Conservation (phyloP, 805 yeast species). For the Kazachstania bromeliacearum region DNA sequence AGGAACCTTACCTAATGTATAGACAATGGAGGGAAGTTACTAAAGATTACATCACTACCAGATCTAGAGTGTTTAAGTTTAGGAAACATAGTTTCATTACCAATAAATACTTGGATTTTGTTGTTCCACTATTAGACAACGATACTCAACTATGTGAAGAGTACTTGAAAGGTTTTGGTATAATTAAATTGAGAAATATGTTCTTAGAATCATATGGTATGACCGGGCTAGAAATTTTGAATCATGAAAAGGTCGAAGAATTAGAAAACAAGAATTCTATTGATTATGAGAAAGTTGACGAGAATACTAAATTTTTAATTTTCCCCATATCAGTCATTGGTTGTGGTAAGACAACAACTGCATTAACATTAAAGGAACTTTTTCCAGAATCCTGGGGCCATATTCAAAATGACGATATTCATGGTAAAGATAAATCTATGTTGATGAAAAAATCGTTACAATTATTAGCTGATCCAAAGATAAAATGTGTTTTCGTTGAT, state of each 20-base stretch:
- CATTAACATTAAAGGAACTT: constrained; percentile 46
- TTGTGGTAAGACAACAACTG: constrained; percentile 87
- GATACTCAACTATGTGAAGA: constrained; percentile 39
- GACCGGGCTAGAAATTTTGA: constrained; percentile 50
- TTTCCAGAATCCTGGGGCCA: constrained; percentile 55
- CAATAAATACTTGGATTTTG: constrained; percentile 59
- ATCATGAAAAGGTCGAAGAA: constrained; percentile 33
- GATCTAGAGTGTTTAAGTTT: constrained; percentile 32
- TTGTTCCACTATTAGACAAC: constrained; percentile 42
- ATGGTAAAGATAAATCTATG: constrained; percentile 37
- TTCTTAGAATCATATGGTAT: constrained; percentile 49
- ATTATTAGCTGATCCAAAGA: constrained; percentile 26
- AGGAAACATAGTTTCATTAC: constrained; percentile 52
- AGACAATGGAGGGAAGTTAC: constrained; percentile 88
- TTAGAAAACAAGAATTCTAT: constrained; percentile 33
- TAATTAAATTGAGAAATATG: constrained; percentile 58
- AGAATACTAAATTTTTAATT: constrained; percentile 46
- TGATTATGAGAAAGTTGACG: constrained; percentile 29
- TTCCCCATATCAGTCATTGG: constrained; percentile 88
- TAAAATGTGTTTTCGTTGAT: constrained; percentile 58
- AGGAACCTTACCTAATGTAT: constrained; percentile 87
- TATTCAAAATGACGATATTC: constrained; percentile 73
- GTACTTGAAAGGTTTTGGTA: constrained; percentile 54
- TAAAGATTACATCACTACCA: constrained; percentile 37
- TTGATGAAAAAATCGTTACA: constrained; percentile 41